These are phyloP conservation scores for Backusella circina DNA, from an alignment of 192 early-diverging fungal genomes.

Conservation along the genomic window DNA sequence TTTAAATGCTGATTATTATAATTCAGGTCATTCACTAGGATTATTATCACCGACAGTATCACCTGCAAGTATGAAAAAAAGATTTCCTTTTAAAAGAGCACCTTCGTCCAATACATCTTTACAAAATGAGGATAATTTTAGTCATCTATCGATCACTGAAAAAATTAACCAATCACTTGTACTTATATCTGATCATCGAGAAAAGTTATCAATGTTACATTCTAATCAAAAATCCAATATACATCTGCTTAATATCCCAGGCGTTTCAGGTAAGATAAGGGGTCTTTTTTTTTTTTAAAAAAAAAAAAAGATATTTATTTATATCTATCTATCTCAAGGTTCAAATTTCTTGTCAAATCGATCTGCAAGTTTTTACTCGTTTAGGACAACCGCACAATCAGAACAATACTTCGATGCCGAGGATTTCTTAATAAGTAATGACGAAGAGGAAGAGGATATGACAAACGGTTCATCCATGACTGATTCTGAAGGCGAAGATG, in stretches of 20 bases:
- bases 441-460: conserved; percentile 18
- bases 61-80: conserved; percentile 4
- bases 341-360: background rate
- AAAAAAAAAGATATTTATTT: too few species aligned
- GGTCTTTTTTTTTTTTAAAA: background rate
- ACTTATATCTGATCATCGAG: background rate
- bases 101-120: background rate
- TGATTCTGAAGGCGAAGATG: background rate
- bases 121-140: background rate
- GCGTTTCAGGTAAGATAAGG: background rate
- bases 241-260: background rate
- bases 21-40: background rate
- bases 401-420: conserved; percentile 73
- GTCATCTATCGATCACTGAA: background rate
- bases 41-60: background rate
- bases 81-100: conserved; percentile 1
- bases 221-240: background rate
- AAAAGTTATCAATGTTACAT: background rate
- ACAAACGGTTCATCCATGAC: conserved; percentile 14
- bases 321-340: background rate
- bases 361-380: background rate
- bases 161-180: background rate
- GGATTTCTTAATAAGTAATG: conserved; percentile 47
- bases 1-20: background rate
- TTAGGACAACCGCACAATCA: conserved; percentile 18